Base-by-base conservation (phyloP, 805 yeast species). In the Cyberlindnera galapagoensis region DNA sequence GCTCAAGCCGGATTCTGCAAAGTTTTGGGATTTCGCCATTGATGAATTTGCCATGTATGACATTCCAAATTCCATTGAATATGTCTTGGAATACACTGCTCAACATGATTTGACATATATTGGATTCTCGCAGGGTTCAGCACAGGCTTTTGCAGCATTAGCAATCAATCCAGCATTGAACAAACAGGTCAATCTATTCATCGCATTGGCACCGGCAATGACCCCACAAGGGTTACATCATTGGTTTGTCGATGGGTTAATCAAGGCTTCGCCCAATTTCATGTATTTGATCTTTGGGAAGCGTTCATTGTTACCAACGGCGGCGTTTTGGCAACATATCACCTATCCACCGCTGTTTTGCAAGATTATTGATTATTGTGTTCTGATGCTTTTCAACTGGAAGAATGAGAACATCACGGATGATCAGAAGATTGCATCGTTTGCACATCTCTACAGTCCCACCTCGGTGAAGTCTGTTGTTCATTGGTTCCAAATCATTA, bases 401-500 rank as follows among this genome's bases (percentile, higher is more conserved):
- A 66, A 63, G 30, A 71, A 88, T 7, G 26, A 42, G 5, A 85
- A 90, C 57, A 90, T 92, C 43, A 60, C 75, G 21, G 64, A 69
- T 37, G 59, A 74, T 24, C 95, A 88, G 56, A 90, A 88, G 52
- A 60, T 76, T 29, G 69, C 83, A n/a, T 71, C 84, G 11, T 90
- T 85, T 56, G 75, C 85, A 12, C 97, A 92, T 54, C 63, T 90
- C 34, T 90, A 88, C 59, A 83, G 95, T 2, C 81, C 94, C 15
- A 86, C 97, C 0, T 76, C 88, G 3, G 97, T 88, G 17, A 90
- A 88, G 56, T 74, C 83, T 8, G 87, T 86, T 27, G 97, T 87
- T n/a, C 96, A 86, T 57, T 86, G 96, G 96, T 85, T 86, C 49
- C 95, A 86, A 58, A 88, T 90, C 33, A 83, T 90, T 40, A 67